Base-by-base conservation (phyloP, 306 rosid genomes). In the Quercus bicolor region DNA sequence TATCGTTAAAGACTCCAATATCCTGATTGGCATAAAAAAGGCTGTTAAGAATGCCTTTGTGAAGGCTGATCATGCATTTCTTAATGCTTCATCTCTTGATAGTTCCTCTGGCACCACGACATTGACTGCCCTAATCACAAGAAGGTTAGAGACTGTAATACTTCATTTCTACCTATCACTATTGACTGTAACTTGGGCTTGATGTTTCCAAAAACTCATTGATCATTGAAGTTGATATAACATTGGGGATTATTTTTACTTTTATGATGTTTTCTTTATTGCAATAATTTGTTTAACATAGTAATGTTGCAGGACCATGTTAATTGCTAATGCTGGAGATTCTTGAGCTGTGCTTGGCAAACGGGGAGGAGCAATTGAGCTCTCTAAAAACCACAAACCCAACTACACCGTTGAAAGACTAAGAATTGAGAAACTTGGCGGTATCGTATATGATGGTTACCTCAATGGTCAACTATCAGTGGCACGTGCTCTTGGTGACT, bases 371-470 rank as follows among this genome's bases (percentile, higher is more conserved):
- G 94, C 92, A 8, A 20, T 90, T 29, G 94, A 90, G 19, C 84
- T 90, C 19, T 90, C 94, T 12, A 88, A 88, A 79, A 90, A 88
- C 66, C 94, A 90, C 51, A 90, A 90, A 83, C 94, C 94, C 66
- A 88, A 88, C 19, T 88, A 88, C 83, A 86, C 92, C 6, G 86
- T 88, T 2, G 92, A 90, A 75, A 88, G 86, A 83, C 24, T 88
- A 78, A 90, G 94, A 90, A 90, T 90, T 64, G 90, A 90, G 81
- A 88, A 88, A 76, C 80, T 90, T 4, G 89, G 94, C 0, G 92
- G 92, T 70, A 86, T 88, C 15, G 86, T 90, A 53, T 85, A 90
- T 66, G 94, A 90, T 14, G 92, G 92, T 28, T 90, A 90, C 83
- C 89, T 90, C 52, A 90, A 90, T 43, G 94, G 92, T 60, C 92